Evolutionary conservation across 352 stramenopile genomes (phyloP), one percentile per base, ranked within the genome.

Genomic region (Pythium utonaiense): DNA sequence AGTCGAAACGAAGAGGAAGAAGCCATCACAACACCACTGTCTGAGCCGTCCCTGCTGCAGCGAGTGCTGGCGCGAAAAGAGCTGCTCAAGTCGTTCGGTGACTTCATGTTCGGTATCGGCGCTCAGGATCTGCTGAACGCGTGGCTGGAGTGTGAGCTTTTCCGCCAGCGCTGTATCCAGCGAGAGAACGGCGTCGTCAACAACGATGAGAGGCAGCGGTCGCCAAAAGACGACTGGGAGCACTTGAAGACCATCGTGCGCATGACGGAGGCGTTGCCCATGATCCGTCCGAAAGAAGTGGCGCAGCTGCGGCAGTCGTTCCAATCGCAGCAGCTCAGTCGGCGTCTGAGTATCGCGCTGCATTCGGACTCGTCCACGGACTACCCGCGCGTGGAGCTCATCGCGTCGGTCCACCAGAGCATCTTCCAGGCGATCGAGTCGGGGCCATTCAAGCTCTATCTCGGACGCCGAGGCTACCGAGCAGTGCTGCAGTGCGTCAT

Each of bases 141-240:
- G n/a, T 94, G 83, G 83, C 84, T 89, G 41, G 80, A 94, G 56
- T 93, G 82, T 53, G 85, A 94, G 47, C 64, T 88, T 7, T 94
- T 93, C 42, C 82, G 83, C 16, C 73, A 79, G 17, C 86, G 80
- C 25, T 89, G 80, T 30, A 67, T 91, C 17, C 78, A 78, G 17
- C 77, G 82, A 34, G 80, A 91, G 48, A 81, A 75, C 36, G 67
- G 68, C 12, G 53, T 65, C 1, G 3, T 52, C 14, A 50, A 57
- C 25, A 49, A 24, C 10, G 40, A 52, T n/a, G 44, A 21, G 16
- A 57, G 34, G 3, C 53, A 54, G 40, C 62, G 62, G 7, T 48
- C 70, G 40, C 64, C 79, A 14, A 78, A 83, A 57, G 83, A 91
- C 45, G 83, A 91, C 51, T 94, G 85, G 85, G 75, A 91, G 33